Evolutionary conservation across 306 rosid genomes (phyloP), one percentile per base, ranked within the genome.

Genomic region (Spatholobus suberectus): DNA sequence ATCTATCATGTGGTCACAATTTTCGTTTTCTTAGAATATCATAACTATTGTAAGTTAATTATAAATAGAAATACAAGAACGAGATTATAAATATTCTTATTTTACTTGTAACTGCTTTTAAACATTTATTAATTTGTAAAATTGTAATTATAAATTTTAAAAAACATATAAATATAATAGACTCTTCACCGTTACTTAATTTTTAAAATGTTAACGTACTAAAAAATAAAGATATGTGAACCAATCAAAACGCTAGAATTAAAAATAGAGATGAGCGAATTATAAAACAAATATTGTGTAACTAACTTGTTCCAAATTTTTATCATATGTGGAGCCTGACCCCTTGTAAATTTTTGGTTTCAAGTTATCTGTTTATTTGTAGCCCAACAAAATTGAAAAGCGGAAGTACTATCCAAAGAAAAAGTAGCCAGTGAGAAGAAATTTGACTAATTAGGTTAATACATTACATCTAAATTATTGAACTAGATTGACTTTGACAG

Each of bases 401-500:
- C 2, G 20, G 17, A 59, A 0, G 67, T 43, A 1, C 4, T 35
- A 11, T 58, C 21, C 41, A 8, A 24, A 58, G 55, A 38, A 24
- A 59, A 75, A 75, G 18, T 21, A 52, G 34, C n/a, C 44, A 23
- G 14, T 2, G 4, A 5, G 66, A 34, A 75, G n/a, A 59, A 40
- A 4, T 13, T 40, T 65, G 71, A 65, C 26, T 62, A 14, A 62
- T n/a, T 15, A 5, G 11, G 23, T 62, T 62, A 62, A 15, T 29
- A 62, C 13, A 7, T 62, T 12, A 29, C 20, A 26, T 62, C 40
- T 6, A 65, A 65, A 65, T 34, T 34, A 35, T n/a, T 65, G 13
- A 17, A 15, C 44, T 4, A 11, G 12, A 38, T 82, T 82, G 70
- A 75, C 61, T 80, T 4, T 29, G 59, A 70, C 5, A 27, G 57